phyloP scores from a whole-genome alignment of 192 early-diverging fungal genomes.

The Entrophospora sp. region DNA sequence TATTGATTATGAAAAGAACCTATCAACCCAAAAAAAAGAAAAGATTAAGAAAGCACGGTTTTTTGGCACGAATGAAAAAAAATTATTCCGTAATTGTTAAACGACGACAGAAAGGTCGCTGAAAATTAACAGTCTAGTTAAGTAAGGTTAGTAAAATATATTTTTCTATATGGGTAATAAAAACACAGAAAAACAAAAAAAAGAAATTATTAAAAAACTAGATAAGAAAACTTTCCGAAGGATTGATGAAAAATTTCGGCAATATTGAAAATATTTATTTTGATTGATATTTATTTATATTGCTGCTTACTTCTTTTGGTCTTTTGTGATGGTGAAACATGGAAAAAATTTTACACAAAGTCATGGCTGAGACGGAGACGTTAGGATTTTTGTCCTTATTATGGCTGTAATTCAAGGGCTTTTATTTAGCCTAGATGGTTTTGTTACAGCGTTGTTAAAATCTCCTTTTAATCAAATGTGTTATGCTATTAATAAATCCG shows the following conservation, averaged over 20 bases:
- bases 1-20: slow-evolving; percentile 16
- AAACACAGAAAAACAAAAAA: background rate
- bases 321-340: background rate
- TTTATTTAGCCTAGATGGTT: slow-evolving; percentile 5
- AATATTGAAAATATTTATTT: slow-evolving; percentile 4
- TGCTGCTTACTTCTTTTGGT: background rate
- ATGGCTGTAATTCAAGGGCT: background rate
- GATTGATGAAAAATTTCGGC: background rate
- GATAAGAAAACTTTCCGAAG: background rate
- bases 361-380: background rate
- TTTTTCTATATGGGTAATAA: background rate
- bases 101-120: background rate
- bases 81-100: slow-evolving; percentile 1
- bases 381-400: background rate
- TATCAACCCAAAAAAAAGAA: slow-evolving; percentile 13
- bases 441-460: background rate
- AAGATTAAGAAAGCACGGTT: background rate
- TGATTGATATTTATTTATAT: slow-evolving; percentile 3
- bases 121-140: slow-evolving; percentile 1
- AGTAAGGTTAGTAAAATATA: background rate
- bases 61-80: slow-evolving; percentile 3
- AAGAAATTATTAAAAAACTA: background rate
- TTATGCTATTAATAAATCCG: background rate
- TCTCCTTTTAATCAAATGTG: slow-evolving; percentile 15
- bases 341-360: background rate